phyloP scores from a whole-genome alignment of 2,329 filamentous ascomycete species.

The Sporothrix curviconia region DNA sequence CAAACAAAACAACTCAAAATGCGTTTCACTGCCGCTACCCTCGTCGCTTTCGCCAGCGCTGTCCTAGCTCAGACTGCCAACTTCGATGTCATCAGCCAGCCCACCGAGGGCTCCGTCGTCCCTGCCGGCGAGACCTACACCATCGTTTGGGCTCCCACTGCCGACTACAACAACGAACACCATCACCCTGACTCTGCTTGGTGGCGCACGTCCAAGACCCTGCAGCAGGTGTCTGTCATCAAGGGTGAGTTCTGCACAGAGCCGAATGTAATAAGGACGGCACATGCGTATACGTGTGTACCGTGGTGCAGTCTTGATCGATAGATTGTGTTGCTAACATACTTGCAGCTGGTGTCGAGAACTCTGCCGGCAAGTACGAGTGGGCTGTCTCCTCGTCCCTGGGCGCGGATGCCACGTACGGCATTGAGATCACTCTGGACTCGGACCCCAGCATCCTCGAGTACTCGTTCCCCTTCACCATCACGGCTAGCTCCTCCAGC shows the following conservation, averaged over 20 bases:
- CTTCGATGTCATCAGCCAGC: slow-evolving; percentile 49
- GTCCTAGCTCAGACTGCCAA: slow-evolving; percentile 48
- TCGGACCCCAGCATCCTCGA: slow-evolving; percentile 46
- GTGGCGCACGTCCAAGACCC: slow-evolving; percentile 40
- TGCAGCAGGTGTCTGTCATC: slow-evolving; percentile 37
- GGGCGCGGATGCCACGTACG: slow-evolving; percentile 46
- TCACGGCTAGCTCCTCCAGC: slow-evolving; percentile 28
- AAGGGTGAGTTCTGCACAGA: slow-evolving; percentile 41
- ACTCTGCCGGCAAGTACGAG: slow-evolving; percentile 37
- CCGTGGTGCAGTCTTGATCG: too few species aligned
- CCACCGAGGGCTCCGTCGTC: slow-evolving; percentile 37
- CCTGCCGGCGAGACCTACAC: slow-evolving; percentile 42
- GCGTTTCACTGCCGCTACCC: slow-evolving; percentile 45
- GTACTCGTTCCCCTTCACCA: slow-evolving; percentile 57
- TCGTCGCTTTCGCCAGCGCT: slow-evolving; percentile 46
- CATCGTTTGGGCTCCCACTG: slow-evolving; percentile 44
- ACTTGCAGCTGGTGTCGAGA: slow-evolving; percentile 39
- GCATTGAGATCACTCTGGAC: slow-evolving; percentile 48
- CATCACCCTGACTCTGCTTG: slow-evolving; percentile 49
- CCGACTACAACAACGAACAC: slow-evolving; percentile 36
- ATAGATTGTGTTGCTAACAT: slow-evolving; percentile 3
- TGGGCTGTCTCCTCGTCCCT: slow-evolving; percentile 46
- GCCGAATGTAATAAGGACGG: too few species aligned
- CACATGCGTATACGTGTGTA: too few species aligned
- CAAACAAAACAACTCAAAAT: slow-evolving; percentile 35